Percentiles rank a stretch among this genome's conserved stretches.
Conservation (phyloP, 2,329 filamentous ascomycete genomes). For the Diaporthe batatas region DNA sequence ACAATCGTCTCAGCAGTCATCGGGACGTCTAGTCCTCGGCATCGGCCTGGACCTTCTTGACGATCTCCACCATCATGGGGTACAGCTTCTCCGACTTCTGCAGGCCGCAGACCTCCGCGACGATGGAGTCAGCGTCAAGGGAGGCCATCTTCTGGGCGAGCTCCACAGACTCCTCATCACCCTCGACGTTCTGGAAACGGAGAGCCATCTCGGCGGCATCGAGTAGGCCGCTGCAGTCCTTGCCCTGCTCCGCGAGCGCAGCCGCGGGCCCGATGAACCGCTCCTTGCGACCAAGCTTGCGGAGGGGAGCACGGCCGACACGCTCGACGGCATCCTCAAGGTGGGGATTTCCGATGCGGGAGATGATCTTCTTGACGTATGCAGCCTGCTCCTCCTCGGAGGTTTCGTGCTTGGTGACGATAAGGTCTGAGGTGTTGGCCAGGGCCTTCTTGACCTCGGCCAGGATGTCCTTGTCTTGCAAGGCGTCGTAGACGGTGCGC, state of each 20-base stretch:
- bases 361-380: constrained; percentile 93
- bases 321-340: constrained; percentile 94
- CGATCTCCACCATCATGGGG: constrained; percentile 79
- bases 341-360: constrained; percentile 92
- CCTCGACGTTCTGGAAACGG: constrained; percentile 94
- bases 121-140: constrained; percentile 74
- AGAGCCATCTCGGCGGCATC: constrained; percentile 91
- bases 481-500: constrained; percentile 88
- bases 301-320: constrained; percentile 92
- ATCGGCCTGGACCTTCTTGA: constrained; percentile 85
- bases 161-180: constrained; percentile 89
- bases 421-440: constrained; percentile 86
- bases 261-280: constrained; percentile 94
- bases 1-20: constrained; percentile 8
- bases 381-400: constrained; percentile 79
- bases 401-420: constrained; percentile 89
- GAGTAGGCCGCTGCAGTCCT: constrained; percentile 80
- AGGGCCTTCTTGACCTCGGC: constrained; percentile 84
- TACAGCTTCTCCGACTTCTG: constrained; percentile 83
- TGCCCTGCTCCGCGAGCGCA: constrained; percentile 85
- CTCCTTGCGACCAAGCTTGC: constrained; percentile 95
- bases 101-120: constrained; percentile 85
- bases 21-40: constrained; percentile 45
- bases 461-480: constrained; percentile 84
- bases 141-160: constrained; percentile 88